These are phyloP conservation scores for Saitozyma sp. DNA, from an alignment of 768 basidiomycete genomes.

Conservation along the genomic window DNA sequence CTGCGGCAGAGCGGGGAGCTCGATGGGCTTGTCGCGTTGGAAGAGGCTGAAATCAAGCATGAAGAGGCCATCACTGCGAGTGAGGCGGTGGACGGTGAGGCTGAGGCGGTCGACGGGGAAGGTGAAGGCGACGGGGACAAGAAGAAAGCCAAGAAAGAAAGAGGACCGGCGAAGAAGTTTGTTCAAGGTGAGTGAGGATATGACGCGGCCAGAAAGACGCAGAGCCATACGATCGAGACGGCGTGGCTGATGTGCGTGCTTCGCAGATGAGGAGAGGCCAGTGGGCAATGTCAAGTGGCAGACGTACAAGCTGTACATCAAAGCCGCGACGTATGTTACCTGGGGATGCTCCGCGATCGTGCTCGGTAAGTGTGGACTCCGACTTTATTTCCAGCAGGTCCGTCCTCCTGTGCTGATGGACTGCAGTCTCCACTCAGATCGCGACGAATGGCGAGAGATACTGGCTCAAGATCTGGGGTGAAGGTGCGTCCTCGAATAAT, in stretches of 20 bases:
- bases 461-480: constrained; percentile 82
- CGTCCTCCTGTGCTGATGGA: constrained; percentile 9
- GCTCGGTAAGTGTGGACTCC: constrained; percentile 65
- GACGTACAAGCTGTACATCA: constrained; percentile 58
- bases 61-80: constrained; percentile 44
- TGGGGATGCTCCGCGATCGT: constrained; percentile 48
- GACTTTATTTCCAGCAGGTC: constrained; percentile 36
- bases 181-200: constrained; percentile 26
- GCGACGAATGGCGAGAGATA: constrained; percentile 38
- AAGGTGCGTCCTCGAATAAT: constrained; percentile 51
- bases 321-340: constrained; percentile 46
- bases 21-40: constrained; percentile 61
- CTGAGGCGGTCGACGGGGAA: constrained; percentile 38
- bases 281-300: constrained; percentile 79
- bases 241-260: neutral
- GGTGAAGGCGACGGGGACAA: constrained; percentile 20
- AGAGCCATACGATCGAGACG: neutral
- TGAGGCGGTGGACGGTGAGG: constrained; percentile 40
- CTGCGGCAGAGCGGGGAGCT: constrained; percentile 65
- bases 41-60: constrained; percentile 49
- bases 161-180: constrained; percentile 40
- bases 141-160: constrained; percentile 40
- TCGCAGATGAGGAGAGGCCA: constrained; percentile 60
- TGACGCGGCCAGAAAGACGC: neutral
- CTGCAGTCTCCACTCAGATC: constrained; percentile 33